A percentile compares a stretch with the other conserved stretches of the same genome.
Conservation (phyloP, 345 rosid genomes). For the Linum tenue region DNA sequence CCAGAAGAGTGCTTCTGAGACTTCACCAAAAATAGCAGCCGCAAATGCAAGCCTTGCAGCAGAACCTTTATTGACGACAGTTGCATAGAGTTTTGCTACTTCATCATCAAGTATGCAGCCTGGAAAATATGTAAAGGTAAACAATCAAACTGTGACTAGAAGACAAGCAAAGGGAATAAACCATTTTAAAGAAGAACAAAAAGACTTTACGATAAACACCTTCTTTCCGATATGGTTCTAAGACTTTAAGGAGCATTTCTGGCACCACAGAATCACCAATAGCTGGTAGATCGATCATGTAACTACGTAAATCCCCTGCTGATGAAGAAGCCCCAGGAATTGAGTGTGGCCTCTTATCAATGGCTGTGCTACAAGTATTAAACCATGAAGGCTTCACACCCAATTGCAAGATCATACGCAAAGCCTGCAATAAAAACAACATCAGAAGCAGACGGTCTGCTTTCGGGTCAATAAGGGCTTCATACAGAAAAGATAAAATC, state of each 20-base stretch:
- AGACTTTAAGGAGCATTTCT: conserved; percentile 91
- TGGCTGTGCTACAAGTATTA: conserved; percentile 61
- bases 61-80: conserved; percentile 68
- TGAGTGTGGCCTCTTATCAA: conserved; percentile 67
- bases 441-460: not conserved
- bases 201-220: conserved; percentile 32
- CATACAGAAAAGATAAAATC: not conserved
- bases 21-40: conserved; percentile 90
- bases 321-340: conserved; percentile 64
- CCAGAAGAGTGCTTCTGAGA: conserved; percentile 89
- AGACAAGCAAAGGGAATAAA: conserved; percentile 5
- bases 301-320: conserved; percentile 69
- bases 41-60: conserved; percentile 86
- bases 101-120: conserved; percentile 92
- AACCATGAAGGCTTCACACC: conserved; percentile 97
- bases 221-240: conserved; percentile 82
- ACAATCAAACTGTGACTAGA: conserved; percentile 15
- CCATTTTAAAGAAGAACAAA: conserved; percentile 4
- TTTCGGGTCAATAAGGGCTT: not conserved
- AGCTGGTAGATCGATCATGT: conserved; percentile 73
- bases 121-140: conserved; percentile 18
- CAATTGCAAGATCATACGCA: conserved; percentile 89
- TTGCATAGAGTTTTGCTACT: conserved; percentile 73
- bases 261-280: conserved; percentile 88
- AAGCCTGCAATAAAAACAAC: conserved; percentile 46